Evolutionary conservation across 2,329 filamentous ascomycete species (phyloP).

Genomic region (Trichophaea hybrida): DNA sequence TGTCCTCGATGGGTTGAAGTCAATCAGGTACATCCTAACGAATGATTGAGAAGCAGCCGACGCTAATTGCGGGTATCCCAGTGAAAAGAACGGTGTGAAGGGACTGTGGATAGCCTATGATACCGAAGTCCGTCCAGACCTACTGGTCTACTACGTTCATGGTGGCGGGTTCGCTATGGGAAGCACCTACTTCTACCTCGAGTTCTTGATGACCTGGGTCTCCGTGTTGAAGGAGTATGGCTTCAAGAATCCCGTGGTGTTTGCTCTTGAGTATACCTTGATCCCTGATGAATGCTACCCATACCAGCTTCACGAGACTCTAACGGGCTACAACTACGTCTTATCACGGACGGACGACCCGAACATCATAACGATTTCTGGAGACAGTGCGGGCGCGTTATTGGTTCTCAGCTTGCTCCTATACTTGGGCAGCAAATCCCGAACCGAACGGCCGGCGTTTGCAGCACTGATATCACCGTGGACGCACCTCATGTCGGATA

Average conservation of each 20-base stretch:
- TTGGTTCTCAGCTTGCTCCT: conserved; percentile 60
- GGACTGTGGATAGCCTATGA: conserved; percentile 57
- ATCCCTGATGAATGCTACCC: conserved; percentile 63
- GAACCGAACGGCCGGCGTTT: conserved; percentile 40
- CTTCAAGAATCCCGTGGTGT: conserved; percentile 62
- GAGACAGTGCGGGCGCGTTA: conserved; percentile 67
- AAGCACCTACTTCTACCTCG: conserved; percentile 68
- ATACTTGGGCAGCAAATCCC: conserved; percentile 42
- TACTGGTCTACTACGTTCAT: conserved; percentile 72
- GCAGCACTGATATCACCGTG: conserved; percentile 68
- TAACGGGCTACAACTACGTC: conserved; percentile 57
- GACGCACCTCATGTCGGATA: conserved; percentile 55
- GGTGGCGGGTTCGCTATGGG: conserved; percentile 81
- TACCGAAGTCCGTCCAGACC: conserved; percentile 41
- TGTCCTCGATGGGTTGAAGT: conserved; percentile 48
- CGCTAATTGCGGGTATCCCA: neutral
- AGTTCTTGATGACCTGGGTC: conserved; percentile 63
- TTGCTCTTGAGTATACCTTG: conserved; percentile 66
- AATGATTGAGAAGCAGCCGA: neutral
- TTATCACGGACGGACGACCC: conserved; percentile 44
- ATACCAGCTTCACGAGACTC: conserved; percentile 54
- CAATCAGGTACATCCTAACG: conserved; percentile 34
- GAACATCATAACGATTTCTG: conserved; percentile 53
- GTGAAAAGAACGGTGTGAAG: conserved; percentile 33
- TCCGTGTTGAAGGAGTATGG: conserved; percentile 48